These are phyloP conservation scores for Tetrahymena elliotti DNA, from an alignment of 73 alveolate species.

Conservation along the genomic window DNA sequence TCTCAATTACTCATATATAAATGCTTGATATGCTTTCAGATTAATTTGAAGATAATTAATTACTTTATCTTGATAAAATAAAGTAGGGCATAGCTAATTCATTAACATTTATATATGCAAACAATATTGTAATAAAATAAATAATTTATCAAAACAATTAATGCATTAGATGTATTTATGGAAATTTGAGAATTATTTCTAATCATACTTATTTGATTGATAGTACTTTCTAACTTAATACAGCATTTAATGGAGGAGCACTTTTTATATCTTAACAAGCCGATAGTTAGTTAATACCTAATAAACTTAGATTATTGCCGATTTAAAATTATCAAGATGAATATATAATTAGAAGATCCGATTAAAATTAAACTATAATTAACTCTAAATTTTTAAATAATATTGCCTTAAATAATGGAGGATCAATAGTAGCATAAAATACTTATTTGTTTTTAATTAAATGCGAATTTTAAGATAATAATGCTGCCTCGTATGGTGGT, in stretches of 20 bases:
- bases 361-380: background rate
- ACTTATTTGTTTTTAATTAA: background rate
- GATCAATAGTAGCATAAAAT: background rate
- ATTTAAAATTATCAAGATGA: background rate
- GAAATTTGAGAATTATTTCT: background rate
- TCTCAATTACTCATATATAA: background rate
- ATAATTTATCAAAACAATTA: background rate
- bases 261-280: background rate
- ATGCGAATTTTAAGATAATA: background rate
- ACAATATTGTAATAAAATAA: background rate
- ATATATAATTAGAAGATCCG: background rate
- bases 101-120: background rate
- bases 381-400: background rate
- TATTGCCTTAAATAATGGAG: background rate
- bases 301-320: background rate
- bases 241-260: background rate
- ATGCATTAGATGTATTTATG: background rate
- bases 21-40: background rate
- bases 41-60: background rate
- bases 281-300: background rate
- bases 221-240: background rate
- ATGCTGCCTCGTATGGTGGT: background rate
- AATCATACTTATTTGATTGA: background rate
- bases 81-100: background rate
- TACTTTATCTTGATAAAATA: background rate